Conservation (phyloP, 345 rosid species). For the Durio zibethinus region DNA sequence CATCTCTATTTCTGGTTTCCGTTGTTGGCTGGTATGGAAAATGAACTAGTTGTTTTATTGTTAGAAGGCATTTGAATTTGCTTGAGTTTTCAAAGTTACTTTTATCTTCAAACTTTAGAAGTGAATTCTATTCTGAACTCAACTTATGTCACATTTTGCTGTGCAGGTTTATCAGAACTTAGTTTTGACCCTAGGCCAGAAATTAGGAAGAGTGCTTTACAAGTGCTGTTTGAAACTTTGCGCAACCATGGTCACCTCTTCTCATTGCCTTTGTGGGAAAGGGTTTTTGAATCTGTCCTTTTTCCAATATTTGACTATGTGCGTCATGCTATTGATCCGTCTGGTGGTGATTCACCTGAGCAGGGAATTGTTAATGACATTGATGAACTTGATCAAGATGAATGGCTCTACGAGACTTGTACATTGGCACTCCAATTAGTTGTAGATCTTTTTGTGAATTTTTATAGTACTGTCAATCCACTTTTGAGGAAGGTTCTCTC, state of each 20-base stretch:
- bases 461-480: conserved; percentile 88
- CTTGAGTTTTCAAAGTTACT: conserved; percentile 16
- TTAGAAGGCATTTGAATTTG: conserved; percentile 17
- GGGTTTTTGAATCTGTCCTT: conserved; percentile 81
- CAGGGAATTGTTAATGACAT: conserved; percentile 54
- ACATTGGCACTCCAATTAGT: conserved; percentile 97
- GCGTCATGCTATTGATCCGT: conserved; percentile 96
- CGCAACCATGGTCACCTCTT: conserved; percentile 95
- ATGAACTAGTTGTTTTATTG: conserved; percentile 19
- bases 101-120: background rate
- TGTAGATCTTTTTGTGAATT: conserved; percentile 96
- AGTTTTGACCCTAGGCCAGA: conserved; percentile 99
- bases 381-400: conserved; percentile 89
- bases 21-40: conserved; percentile 76
- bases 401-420: conserved; percentile 99
- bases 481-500: conserved; percentile 74
- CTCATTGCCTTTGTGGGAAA: conserved; percentile 83
- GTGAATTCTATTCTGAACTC: background rate
- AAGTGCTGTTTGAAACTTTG: conserved; percentile 84
- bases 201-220: conserved; percentile 91
- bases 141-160: conserved; percentile 1
- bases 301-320: conserved; percentile 99
- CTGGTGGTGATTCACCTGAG: conserved; percentile 62
- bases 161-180: conserved; percentile 93
- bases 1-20: conserved; percentile 98